Percentiles rank a stretch among this genome's conserved stretches.
Evolutionary conservation across 495 filamentous ascomycete species (phyloP).

Genomic region (Penicillium arizonense): DNA sequence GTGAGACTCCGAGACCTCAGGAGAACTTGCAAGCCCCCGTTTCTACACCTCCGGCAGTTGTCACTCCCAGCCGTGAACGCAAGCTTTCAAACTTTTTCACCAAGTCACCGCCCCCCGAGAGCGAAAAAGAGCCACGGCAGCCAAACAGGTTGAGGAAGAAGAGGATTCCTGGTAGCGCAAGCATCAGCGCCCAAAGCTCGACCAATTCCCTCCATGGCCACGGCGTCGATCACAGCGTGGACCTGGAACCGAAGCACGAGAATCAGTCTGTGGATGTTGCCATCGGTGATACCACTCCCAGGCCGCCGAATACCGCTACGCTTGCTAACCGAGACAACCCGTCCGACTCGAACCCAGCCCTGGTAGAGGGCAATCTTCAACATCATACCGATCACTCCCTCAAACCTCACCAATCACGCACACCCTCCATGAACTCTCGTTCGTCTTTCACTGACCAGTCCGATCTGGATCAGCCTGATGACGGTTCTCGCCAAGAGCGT

Average conservation of each 20-base stretch:
- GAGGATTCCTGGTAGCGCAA: slow-evolving; percentile 67
- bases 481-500: slow-evolving; percentile 58
- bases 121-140: slow-evolving; percentile 60
- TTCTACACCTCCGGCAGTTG: slow-evolving; percentile 38
- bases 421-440: slow-evolving; percentile 65
- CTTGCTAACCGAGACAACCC: slow-evolving; percentile 20
- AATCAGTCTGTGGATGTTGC: slow-evolving; percentile 13
- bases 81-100: slow-evolving; percentile 67
- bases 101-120: slow-evolving; percentile 55
- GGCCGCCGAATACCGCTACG: slow-evolving; percentile 24
- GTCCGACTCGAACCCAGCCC: slow-evolving; percentile 21
- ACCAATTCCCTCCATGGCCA: slow-evolving; percentile 63
- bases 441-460: slow-evolving; percentile 77
- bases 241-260: slow-evolving; percentile 19
- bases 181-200: slow-evolving; percentile 84
- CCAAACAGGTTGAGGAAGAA: slow-evolving; percentile 88
- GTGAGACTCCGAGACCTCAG: slow-evolving; percentile 44
- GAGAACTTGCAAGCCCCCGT: slow-evolving; percentile 36
- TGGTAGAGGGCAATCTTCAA: slow-evolving; percentile 16
- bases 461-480: slow-evolving; percentile 69
- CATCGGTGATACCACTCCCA: slow-evolving; percentile 34
- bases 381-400: slow-evolving; percentile 49
- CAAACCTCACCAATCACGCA: slow-evolving; percentile 62
- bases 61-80: slow-evolving; percentile 68
- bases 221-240: slow-evolving; percentile 24